Evolutionary conservation across 495 filamentous ascomycete species (phyloP).

Genomic region (Penicillium turbatum): DNA sequence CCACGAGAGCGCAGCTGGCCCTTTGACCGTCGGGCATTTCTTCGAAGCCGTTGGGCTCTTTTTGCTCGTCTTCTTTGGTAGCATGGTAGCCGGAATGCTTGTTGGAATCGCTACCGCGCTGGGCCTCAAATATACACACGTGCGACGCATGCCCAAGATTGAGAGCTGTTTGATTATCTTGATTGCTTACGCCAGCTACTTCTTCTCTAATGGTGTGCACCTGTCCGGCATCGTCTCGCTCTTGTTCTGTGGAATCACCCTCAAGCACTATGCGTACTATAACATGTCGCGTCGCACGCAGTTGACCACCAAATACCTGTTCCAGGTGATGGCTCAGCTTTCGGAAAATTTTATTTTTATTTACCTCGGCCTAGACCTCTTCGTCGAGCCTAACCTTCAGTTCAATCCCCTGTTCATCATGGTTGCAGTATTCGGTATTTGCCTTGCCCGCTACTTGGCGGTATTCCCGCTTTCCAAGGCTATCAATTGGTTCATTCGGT

Average conservation of each 20-base stretch:
- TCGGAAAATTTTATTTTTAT: conserved; percentile 99
- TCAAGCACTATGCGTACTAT: conserved; percentile 99
- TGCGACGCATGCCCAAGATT: conserved; percentile 88
- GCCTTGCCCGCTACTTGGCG: conserved; percentile 82
- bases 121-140: conserved; percentile 85
- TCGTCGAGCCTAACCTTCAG: conserved; percentile 79
- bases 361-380: conserved; percentile 89
- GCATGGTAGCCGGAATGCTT: conserved; percentile 78
- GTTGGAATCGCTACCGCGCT: conserved; percentile 85
- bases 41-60: conserved; percentile 93
- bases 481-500: conserved; percentile 92
- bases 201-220: conserved; percentile 89
- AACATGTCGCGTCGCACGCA: conserved; percentile 99
- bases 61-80: conserved; percentile 92
- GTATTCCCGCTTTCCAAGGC: conserved; percentile 87
- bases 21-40: conserved; percentile 66
- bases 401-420: conserved; percentile 97
- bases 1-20: conserved; percentile 54
- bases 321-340: conserved; percentile 89
- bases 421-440: conserved; percentile 85
- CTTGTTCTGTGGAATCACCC: conserved; percentile 93
- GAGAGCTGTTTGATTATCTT: conserved; percentile 93
- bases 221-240: conserved; percentile 97
- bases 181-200: conserved; percentile 93
- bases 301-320: conserved; percentile 96